Conservation (phyloP, 495 filamentous ascomycete species). For the Penicillium malachiteum region DNA sequence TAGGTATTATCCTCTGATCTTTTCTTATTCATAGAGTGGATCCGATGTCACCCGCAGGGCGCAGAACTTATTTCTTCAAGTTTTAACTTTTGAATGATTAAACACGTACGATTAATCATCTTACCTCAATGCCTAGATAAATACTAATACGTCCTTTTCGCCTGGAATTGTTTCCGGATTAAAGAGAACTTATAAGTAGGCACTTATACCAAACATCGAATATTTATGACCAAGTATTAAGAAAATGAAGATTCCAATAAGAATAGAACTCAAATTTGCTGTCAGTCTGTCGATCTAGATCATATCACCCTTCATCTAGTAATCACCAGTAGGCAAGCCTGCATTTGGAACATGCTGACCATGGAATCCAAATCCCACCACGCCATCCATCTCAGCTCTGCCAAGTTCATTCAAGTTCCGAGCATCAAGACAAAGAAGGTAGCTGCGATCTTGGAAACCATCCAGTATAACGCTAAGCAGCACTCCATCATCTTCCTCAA, state of each 20-base stretch:
- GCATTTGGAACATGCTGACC: slow-evolving; percentile 53
- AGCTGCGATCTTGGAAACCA: slow-evolving; percentile 59
- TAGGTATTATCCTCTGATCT: too few species aligned
- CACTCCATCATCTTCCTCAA: slow-evolving; percentile 63
- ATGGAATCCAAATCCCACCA: slow-evolving; percentile 71
- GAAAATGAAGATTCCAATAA: too few species aligned
- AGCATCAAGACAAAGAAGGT: slow-evolving; percentile 69
- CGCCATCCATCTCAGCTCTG: slow-evolving; percentile 59
- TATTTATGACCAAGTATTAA: too few species aligned
- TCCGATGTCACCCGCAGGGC: slow-evolving; percentile 5
- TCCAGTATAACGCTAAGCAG: slow-evolving; percentile 72
- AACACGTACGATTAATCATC: too few species aligned
- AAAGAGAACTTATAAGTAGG: too few species aligned
- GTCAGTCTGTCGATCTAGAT: background rate
- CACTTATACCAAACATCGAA: too few species aligned
- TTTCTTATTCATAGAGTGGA: background rate
- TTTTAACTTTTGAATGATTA: too few species aligned
- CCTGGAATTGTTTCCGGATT: too few species aligned
- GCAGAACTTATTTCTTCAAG: background rate
- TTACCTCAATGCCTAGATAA: too few species aligned
- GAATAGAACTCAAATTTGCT: too few species aligned
- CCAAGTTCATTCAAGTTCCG: slow-evolving; percentile 64
- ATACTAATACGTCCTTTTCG: too few species aligned
- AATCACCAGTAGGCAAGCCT: slow-evolving; percentile 35
- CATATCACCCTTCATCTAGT: slow-evolving; percentile 1